These are phyloP conservation scores for Diaporthe citriasiana DNA, from an alignment of 2,329 filamentous ascomycete species.

Conservation along the genomic window DNA sequence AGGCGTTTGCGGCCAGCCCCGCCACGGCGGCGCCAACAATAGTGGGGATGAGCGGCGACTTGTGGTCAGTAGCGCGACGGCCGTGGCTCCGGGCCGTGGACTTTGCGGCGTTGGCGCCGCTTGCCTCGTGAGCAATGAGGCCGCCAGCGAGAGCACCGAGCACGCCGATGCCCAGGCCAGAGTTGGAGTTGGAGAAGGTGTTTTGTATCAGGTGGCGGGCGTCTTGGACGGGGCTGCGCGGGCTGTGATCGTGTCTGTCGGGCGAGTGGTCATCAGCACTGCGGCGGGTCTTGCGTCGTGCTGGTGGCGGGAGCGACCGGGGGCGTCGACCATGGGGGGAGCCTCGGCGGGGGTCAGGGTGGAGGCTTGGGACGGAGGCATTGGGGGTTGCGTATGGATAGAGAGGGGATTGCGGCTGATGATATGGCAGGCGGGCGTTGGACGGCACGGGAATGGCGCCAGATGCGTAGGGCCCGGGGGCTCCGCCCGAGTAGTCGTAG, in stretches of 20 bases:
- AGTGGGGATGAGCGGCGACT: constrained; percentile 60
- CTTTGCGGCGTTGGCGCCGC: constrained; percentile 59
- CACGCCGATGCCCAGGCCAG: constrained; percentile 65
- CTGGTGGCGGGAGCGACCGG: constrained; percentile 43
- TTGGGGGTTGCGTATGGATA: constrained; percentile 43
- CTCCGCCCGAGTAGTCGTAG: constrained; percentile 4
- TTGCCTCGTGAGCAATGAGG: constrained; percentile 64
- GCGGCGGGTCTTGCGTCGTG: constrained; percentile 39
- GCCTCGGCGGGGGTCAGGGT: constrained; percentile 18
- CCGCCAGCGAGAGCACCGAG: constrained; percentile 69
- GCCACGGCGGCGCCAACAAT: constrained; percentile 68
- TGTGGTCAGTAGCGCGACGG: constrained; percentile 46
- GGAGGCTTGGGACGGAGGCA: constrained; percentile 28
- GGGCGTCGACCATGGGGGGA: constrained; percentile 39
- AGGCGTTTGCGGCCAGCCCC: constrained; percentile 67
- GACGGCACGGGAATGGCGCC: constrained; percentile 4
- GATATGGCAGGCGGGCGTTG: constrained; percentile 49
- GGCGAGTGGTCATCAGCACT: constrained; percentile 45
- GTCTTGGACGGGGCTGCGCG: constrained; percentile 55
- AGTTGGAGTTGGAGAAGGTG: constrained; percentile 63
- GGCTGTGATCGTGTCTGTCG: constrained; percentile 38
- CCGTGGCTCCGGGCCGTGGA: constrained; percentile 40
- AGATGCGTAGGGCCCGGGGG: constrained; percentile 3
- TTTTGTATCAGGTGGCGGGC: constrained; percentile 59
- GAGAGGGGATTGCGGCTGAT: constrained; percentile 60